phyloP scores from a whole-genome alignment of 192 early-diverging fungal genomes.

The Coemansia sp. region DNA sequence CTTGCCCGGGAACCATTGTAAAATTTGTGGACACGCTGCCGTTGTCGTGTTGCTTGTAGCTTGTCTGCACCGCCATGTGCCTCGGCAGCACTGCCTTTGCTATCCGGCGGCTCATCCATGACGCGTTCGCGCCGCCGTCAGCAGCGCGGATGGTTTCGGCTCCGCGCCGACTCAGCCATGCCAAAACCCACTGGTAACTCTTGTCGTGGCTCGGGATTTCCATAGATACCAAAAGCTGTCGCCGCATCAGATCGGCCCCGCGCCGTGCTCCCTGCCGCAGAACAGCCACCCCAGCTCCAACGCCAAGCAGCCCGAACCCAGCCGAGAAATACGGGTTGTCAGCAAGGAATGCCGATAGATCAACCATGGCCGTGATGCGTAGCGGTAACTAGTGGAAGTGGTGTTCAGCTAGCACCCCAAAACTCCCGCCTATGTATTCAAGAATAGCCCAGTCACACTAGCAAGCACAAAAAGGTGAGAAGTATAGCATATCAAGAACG shows the following conservation, averaged over 20 bases:
- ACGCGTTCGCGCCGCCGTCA: constrained; percentile 4
- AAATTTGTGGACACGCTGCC: constrained; percentile 81
- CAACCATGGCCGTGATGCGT: constrained; percentile 48
- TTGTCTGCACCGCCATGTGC: constrained; percentile 83
- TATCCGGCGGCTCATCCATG: constrained; percentile 55
- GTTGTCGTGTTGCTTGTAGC: constrained; percentile 83
- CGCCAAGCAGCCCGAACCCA: constrained; percentile 86
- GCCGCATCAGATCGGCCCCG: constrained; percentile 64
- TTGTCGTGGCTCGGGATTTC: constrained; percentile 95
- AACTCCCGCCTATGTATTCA: too few relatives aligned
- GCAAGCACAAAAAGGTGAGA: background rate
- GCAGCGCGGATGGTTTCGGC: constrained; percentile 21
- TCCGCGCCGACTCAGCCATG: constrained; percentile 72
- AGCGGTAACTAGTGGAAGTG: too few relatives aligned
- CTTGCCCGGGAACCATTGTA: constrained; percentile 86
- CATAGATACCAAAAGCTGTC: constrained; percentile 80
- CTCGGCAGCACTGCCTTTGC: constrained; percentile 53
- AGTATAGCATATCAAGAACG: background rate
- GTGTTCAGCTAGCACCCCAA: too few relatives aligned
- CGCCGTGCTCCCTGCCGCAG: constrained; percentile 67
- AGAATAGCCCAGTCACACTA: too few relatives aligned
- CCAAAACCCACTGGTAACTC: constrained; percentile 88
- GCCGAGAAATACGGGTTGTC: constrained; percentile 93
- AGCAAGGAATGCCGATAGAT: constrained; percentile 45
- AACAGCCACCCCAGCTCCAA: constrained; percentile 76